These are phyloP conservation scores for Aureobasidium sp. DNA, from an alignment of 2,329 filamentous ascomycete species.

Conservation along the genomic window DNA sequence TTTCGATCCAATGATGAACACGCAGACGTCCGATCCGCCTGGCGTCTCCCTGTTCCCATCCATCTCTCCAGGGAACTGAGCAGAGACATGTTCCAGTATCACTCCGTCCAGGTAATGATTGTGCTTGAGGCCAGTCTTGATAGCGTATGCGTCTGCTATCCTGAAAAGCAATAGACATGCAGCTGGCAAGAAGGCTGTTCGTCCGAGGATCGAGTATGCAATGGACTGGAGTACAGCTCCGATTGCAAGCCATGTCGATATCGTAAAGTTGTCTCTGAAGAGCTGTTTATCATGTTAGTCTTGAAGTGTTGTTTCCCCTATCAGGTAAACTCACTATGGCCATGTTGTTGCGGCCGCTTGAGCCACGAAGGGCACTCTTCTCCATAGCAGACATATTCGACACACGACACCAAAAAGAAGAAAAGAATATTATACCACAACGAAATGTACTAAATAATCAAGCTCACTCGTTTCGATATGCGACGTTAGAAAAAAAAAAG, in stretches of 20 bases:
- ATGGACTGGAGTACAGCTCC: slow-evolving; percentile 36
- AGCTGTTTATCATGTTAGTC: slow-evolving; percentile 19
- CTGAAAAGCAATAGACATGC: slow-evolving; percentile 30
- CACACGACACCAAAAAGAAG: too few relatives aligned
- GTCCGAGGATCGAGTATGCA: slow-evolving; percentile 30
- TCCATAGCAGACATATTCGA: too few relatives aligned
- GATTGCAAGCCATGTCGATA: slow-evolving; percentile 37
- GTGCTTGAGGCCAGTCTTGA: slow-evolving; percentile 28
- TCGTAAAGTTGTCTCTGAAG: slow-evolving; percentile 33
- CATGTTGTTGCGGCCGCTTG: background rate
- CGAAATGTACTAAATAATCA: too few relatives aligned
- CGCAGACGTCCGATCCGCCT: slow-evolving; percentile 29
- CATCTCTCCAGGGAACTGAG: slow-evolving; percentile 33
- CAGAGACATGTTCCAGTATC: slow-evolving; percentile 31
- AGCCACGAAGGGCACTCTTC: too few relatives aligned
- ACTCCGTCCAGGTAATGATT: slow-evolving; percentile 35
- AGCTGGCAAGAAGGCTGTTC: slow-evolving; percentile 32
- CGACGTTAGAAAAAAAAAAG: too few relatives aligned
- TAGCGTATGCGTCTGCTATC: slow-evolving; percentile 29
- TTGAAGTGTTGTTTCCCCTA: background rate
- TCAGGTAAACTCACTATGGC: background rate
- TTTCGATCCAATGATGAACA: slow-evolving; percentile 35
- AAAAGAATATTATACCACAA: too few relatives aligned
- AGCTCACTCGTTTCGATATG: too few relatives aligned
- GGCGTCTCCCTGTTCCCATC: slow-evolving; percentile 29